A percentile compares a stretch with the other conserved stretches of the same genome.
phyloP scores from a whole-genome alignment of 2,329 filamentous ascomycete genomes.

The Aspergillus nomiae region DNA sequence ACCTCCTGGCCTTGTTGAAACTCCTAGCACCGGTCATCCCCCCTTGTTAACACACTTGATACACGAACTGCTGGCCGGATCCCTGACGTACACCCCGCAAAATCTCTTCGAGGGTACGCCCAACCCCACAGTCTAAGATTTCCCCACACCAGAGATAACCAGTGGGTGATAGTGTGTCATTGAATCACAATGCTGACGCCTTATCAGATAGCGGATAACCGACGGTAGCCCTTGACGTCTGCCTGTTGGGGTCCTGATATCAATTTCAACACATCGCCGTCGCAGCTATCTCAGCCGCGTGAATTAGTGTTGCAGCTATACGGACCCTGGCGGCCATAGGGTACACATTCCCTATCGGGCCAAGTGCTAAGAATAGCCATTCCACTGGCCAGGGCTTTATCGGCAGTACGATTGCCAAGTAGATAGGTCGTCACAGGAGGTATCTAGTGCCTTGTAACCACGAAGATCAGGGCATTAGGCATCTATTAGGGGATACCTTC shows the following conservation, averaged over 20 bases:
- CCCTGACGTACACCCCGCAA: not conserved
- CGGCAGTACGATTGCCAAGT: not conserved
- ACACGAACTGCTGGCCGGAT: not conserved
- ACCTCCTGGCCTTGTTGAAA: not conserved
- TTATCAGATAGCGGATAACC: not conserved
- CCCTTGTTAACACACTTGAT: not conserved
- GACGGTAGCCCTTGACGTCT: not conserved
- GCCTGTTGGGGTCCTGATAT: not conserved
- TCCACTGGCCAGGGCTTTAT: not conserved
- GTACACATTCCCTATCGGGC: not conserved
- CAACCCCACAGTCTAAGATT: not conserved
- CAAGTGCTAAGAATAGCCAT: not conserved
- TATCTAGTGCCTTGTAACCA: not conserved
- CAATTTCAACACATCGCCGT: not conserved
- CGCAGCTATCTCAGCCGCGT: not conserved
- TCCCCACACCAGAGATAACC: not conserved
- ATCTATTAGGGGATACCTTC: not conserved
- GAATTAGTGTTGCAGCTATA: not conserved
- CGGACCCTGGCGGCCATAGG: not conserved
- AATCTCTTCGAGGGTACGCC: not conserved
- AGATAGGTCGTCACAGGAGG: not conserved
- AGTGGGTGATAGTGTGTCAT: not conserved
- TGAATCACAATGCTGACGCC: not conserved
- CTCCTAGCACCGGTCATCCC: not conserved
- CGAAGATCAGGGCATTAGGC: not conserved